Conservation (phyloP, 2,329 filamentous ascomycete species). For the Didymella arachidicola region DNA sequence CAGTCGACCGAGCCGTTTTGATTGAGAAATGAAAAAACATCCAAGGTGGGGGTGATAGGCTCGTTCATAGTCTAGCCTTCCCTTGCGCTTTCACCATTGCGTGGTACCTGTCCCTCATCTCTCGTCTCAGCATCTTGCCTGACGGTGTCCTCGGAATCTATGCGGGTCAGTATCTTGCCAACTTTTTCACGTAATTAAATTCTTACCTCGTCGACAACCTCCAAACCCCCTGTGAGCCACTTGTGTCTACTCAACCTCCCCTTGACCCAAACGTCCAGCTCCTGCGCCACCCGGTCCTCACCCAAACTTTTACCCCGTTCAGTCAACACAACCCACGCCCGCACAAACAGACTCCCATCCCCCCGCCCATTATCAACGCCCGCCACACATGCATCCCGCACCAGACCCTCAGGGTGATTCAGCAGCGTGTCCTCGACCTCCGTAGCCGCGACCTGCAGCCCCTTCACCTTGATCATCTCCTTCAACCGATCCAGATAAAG, state of each 20-base stretch:
- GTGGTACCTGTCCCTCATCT: constrained; percentile 42
- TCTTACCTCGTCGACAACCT: constrained; percentile 39
- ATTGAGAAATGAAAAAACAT: too few relatives aligned
- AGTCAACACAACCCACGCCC: constrained; percentile 43
- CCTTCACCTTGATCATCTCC: constrained; percentile 60
- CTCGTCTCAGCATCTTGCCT: constrained; percentile 42
- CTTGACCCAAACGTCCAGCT: constrained; percentile 36
- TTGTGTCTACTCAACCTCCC: constrained; percentile 38
- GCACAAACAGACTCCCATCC: constrained; percentile 41
- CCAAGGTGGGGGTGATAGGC: background rate
- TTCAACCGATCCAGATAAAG: constrained; percentile 50
- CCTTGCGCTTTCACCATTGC: constrained; percentile 29
- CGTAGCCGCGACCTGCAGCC: constrained; percentile 59
- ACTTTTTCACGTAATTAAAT: background rate
- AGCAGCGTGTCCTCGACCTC: constrained; percentile 59
- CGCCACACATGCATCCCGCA: constrained; percentile 42
- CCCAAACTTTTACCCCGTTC: constrained; percentile 25
- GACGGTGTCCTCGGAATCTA: constrained; percentile 41
- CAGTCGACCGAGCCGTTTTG: background rate
- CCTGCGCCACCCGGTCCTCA: constrained; percentile 26
- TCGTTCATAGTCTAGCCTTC: constrained; percentile 30
- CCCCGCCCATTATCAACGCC: constrained; percentile 43
- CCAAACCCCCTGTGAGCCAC: constrained; percentile 43
- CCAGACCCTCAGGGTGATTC: constrained; percentile 47
- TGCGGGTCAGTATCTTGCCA: background rate